Base-by-base conservation (phyloP, 768 basidiomycete genomes). In the Mycena kentingensis region DNA sequence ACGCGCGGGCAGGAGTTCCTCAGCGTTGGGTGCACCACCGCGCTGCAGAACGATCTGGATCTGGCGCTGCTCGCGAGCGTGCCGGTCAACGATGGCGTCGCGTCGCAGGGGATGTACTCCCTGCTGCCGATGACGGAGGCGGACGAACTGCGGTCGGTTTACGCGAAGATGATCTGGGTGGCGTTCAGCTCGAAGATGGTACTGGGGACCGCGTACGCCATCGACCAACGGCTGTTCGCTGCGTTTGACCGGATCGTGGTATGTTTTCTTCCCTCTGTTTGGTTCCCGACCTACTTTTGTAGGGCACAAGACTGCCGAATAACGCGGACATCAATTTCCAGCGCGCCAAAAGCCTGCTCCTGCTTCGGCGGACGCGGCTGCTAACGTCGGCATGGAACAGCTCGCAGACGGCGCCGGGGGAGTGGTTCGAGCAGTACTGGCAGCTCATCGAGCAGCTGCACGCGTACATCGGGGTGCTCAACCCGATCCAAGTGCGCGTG, bases 391-490 rank as follows among this genome's bases (percentile, higher is more conserved):
- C 35, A 1, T 59, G 52, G 57, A 48, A 49, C 25, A 51, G 31
- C 50, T 27, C 22, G 21, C 37, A 36, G 28, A 46, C 24, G 12
- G 46, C 58, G 18, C 32, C 51, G 6, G n/a, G 49, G 12, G 21
- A 42, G 5, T 60, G 58, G 58, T 55, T 53, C 38, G 42, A 60
- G 32, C 18, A 50, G 41, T 60, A 60, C 24, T 60, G 58, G 58
- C 52, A 42, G 28, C 22, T 52, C 8, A 32, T 60, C n/a, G 58
- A 60, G 25, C 41, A 36, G 26, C 25, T 60, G 7, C 28, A 52
- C 35, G 19, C 35, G 2, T 51, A 55, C 28, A 16, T 60, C 22
- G 58, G 51, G 2, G 2, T 35, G n/a, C 44, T 60, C 3, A 29
- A 46, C 26, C 42, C 47, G 31, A 28, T 39, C 5, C 34, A 45